A percentile compares a stretch with the other conserved stretches of the same genome.
Conservation (phyloP, 2,329 filamentous ascomycete species). For the Plenodomus tracheiphilus region DNA sequence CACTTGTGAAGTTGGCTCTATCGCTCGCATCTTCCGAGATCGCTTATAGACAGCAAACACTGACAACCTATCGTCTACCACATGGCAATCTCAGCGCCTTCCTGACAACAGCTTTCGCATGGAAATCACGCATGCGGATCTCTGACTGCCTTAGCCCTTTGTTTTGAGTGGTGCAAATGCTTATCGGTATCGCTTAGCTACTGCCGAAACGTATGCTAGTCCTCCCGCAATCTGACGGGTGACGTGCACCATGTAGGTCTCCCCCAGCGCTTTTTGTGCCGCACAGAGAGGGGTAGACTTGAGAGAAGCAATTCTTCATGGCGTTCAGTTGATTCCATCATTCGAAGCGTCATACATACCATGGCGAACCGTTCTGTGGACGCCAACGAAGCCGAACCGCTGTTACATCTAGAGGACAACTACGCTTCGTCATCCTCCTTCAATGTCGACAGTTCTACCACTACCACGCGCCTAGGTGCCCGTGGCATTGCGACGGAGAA, state of each 20-base stretch:
- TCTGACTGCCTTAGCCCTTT: neutral
- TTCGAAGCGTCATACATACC: neutral
- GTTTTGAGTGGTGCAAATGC: neutral
- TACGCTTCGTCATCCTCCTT: conserved; percentile 3
- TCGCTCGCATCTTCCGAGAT: neutral
- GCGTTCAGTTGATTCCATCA: neutral
- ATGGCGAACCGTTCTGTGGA: neutral
- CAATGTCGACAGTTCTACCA: neutral
- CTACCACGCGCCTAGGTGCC: neutral
- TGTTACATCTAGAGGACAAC: neutral
- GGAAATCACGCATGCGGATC: neutral
- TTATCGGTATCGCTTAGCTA: conserved; percentile 13
- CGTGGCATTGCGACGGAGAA: neutral
- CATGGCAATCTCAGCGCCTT: neutral
- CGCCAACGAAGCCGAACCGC: conserved; percentile 1
- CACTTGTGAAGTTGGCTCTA: neutral
- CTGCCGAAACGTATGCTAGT: conserved; percentile 7
- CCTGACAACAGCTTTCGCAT: conserved; percentile 3
- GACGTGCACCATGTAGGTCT: conserved; percentile 1
- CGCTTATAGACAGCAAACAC: neutral
- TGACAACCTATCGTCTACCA: neutral
- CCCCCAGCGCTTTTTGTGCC: neutral
- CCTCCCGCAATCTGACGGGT: conserved; percentile 2
- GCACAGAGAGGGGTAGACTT: conserved; percentile 4
- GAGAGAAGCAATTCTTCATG: conserved; percentile 1